phyloP scores from a whole-genome alignment of 148 eudicot species.

The Spergularia bocconei region DNA sequence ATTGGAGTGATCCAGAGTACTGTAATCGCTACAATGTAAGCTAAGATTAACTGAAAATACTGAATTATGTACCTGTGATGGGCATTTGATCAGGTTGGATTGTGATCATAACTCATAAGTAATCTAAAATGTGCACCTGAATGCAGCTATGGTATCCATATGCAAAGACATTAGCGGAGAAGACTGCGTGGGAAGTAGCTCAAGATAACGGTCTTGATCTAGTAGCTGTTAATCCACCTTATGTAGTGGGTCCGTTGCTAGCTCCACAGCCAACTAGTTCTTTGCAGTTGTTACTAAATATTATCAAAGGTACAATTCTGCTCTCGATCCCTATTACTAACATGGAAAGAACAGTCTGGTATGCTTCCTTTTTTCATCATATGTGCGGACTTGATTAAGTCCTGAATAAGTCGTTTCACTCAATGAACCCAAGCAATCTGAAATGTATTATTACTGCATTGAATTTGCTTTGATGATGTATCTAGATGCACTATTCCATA shows the following conservation, averaged over 20 bases:
- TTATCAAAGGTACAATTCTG: conserved; percentile 45
- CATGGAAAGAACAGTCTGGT: no score
- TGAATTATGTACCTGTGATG: background rate
- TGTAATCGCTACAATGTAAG: conserved; percentile 59
- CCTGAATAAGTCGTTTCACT: no score
- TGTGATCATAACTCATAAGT: no score
- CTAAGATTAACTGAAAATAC: background rate
- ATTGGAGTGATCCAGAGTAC: conserved; percentile 74
- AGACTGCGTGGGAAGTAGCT: conserved; percentile 67
- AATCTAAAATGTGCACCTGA: background rate
- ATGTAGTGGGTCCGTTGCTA: conserved; percentile 66
- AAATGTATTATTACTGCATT: no score
- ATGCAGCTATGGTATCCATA: conserved; percentile 78
- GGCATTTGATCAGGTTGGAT: background rate
- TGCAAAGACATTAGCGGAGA: conserved; percentile 71
- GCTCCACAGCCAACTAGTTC: conserved; percentile 76
- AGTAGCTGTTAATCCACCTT: conserved; percentile 75
- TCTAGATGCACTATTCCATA: no score
- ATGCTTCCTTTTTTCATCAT: no score
- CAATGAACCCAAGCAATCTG: no score
- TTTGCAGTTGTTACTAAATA: conserved; percentile 32
- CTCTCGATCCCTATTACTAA: background rate
- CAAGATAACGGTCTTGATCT: conserved; percentile 59
- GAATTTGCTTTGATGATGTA: no score
- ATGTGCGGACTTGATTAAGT: no score